Conservation (phyloP, 768 basidiomycete species). For the Termitomyces bulborhizus region DNA sequence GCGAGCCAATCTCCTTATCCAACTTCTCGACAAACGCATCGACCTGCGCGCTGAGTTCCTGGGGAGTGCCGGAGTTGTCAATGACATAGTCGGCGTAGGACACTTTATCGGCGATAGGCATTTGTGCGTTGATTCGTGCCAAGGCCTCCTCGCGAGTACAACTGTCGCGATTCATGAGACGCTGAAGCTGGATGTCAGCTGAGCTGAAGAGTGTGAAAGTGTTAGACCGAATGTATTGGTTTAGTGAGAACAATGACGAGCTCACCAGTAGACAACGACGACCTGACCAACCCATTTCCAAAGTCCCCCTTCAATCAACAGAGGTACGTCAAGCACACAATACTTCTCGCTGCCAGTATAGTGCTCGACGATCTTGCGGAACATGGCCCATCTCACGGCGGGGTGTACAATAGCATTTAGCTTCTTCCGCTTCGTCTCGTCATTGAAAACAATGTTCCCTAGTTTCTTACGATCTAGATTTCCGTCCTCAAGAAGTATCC, state of each 20-base stretch:
- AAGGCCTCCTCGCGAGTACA: slow-evolving; percentile 63
- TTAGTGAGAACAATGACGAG: not conserved
- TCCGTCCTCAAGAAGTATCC: slow-evolving; percentile 62
- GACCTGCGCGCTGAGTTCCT: slow-evolving; percentile 58
- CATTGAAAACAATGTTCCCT: slow-evolving; percentile 80
- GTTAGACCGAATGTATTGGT: not conserved
- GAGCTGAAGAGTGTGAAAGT: slow-evolving; percentile 4
- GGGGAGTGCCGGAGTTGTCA: slow-evolving; percentile 78
- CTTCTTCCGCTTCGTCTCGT: slow-evolving; percentile 59
- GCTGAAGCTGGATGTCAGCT: slow-evolving; percentile 74
- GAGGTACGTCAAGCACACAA: slow-evolving; percentile 85
- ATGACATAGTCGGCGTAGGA: slow-evolving; percentile 80
- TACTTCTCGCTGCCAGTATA: slow-evolving; percentile 79
- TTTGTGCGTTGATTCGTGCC: slow-evolving; percentile 72
- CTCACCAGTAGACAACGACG: slow-evolving; percentile 89
- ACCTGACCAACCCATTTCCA: slow-evolving; percentile 81
- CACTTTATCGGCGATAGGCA: slow-evolving; percentile 74
- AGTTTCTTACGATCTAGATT: slow-evolving; percentile 77
- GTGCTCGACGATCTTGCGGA: slow-evolving; percentile 53
- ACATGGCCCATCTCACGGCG: slow-evolving; percentile 76
- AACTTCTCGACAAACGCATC: slow-evolving; percentile 38
- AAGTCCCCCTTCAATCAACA: slow-evolving; percentile 84
- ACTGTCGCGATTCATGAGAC: slow-evolving; percentile 72
- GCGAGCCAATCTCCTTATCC: slow-evolving; percentile 44
- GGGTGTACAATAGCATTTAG: slow-evolving; percentile 90